These are phyloP conservation scores for Ophiocordyceps unilateralis DNA, from an alignment of 2,329 filamentous ascomycete genomes.

Conservation along the genomic window DNA sequence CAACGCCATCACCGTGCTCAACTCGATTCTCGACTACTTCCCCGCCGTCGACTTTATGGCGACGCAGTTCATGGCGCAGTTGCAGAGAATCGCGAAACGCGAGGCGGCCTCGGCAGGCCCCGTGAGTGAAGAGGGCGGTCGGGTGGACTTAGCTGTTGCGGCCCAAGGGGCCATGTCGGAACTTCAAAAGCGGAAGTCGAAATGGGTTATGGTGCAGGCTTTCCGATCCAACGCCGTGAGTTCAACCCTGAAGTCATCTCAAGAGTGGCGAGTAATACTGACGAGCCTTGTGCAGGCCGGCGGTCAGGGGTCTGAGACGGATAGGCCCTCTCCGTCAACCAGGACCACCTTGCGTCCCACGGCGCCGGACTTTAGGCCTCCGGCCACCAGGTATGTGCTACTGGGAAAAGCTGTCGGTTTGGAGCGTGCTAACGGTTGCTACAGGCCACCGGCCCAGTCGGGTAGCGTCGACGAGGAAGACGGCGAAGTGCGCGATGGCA, in stretches of 20 bases:
- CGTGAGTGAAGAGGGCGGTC: conserved; percentile 36
- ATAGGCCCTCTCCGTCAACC: conserved; percentile 7
- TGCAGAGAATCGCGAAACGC: conserved; percentile 48
- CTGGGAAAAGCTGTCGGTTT: too few species aligned
- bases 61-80: conserved; percentile 41
- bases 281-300: neutral
- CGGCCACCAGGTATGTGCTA: conserved; percentile 19
- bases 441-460: conserved; percentile 7
- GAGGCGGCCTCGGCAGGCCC: conserved; percentile 29
- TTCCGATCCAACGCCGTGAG: conserved; percentile 49
- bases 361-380: conserved; percentile 48
- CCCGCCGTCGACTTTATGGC: conserved; percentile 85
- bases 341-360: conserved; percentile 33
- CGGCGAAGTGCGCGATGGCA: conserved; percentile 53
- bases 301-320: conserved; percentile 11
- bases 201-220: conserved; percentile 59
- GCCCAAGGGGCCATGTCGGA: conserved; percentile 56
- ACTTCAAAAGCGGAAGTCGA: conserved; percentile 46
- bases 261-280: neutral
- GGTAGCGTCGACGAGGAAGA: conserved; percentile 42
- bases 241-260: conserved; percentile 2
- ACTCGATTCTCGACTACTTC: conserved; percentile 64
- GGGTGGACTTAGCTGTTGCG: conserved; percentile 59
- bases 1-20: conserved; percentile 83
- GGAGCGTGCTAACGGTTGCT: conserved; percentile 3